These are phyloP conservation scores for Astrephomene gubernaculifera DNA, from an alignment of 139 green algal genomes.

Conservation along the genomic window DNA sequence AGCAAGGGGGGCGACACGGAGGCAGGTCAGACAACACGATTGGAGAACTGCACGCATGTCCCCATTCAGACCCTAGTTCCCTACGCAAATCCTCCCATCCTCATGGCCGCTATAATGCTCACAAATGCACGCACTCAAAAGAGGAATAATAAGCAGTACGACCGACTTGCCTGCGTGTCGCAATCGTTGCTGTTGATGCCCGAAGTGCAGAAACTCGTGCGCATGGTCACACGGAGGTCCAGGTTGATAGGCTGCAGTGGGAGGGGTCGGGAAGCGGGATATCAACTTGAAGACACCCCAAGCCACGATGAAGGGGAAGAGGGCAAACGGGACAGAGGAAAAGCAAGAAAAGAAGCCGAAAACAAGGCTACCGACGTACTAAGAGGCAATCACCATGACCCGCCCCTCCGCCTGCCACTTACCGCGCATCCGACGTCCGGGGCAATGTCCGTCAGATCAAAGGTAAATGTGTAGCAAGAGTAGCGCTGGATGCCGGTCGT, in stretches of 20 bases:
- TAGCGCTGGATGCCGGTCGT: background rate
- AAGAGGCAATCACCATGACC: background rate
- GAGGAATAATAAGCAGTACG: background rate
- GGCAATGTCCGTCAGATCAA: background rate
- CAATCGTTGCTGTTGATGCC: background rate
- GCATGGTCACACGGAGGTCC: background rate
- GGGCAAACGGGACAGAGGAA: background rate
- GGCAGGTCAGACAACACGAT: background rate
- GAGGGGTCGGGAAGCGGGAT: too few species aligned
- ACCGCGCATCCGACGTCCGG: constrained; percentile 3
- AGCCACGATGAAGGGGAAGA: background rate
- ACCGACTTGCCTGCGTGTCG: background rate
- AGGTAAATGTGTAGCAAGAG: constrained; percentile 19
- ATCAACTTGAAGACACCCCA: too few species aligned
- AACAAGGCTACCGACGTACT: background rate
- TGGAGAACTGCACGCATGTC: background rate
- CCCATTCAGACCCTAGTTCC: background rate
- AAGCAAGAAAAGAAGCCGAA: background rate
- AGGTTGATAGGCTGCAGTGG: constrained; percentile 12
- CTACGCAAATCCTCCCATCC: too few species aligned
- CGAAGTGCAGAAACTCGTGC: background rate
- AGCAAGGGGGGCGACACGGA: background rate
- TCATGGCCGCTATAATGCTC: background rate
- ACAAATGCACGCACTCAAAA: background rate
- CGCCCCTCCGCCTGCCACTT: background rate